phyloP scores from a whole-genome alignment of 2,329 filamentous ascomycete species.

The Hymenoscyphus occultus region DNA sequence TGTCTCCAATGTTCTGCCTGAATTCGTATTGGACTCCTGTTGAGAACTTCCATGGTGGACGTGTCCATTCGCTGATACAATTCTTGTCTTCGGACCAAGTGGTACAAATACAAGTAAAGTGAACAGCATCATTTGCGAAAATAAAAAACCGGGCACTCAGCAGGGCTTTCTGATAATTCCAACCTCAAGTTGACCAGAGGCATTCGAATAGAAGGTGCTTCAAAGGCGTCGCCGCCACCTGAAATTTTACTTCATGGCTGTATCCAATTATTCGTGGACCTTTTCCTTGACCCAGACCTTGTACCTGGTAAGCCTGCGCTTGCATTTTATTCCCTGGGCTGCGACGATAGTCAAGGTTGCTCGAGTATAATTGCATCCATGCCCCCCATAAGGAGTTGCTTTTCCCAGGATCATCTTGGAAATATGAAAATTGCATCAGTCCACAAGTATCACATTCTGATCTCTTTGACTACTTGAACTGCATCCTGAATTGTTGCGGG shows the following conservation, averaged over 20 bases:
- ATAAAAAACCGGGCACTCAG: not conserved
- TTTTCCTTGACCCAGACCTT: not conserved
- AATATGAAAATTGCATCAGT: not conserved
- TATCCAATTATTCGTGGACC: not conserved
- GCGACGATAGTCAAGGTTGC: not conserved
- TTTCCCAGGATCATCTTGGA: not conserved
- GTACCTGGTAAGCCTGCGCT: too few relatives aligned
- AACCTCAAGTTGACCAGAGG: not conserved
- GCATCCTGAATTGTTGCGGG: not conserved
- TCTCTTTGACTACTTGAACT: not conserved
- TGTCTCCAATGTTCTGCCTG: not conserved
- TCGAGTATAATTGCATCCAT: not conserved
- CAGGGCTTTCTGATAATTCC: not conserved
- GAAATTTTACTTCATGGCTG: not conserved
- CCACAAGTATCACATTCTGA: not conserved
- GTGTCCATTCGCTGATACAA: not conserved
- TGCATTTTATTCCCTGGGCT: not conserved
- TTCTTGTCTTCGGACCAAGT: not conserved
- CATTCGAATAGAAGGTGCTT: not conserved
- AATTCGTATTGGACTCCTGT: not conserved
- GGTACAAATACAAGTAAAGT: not conserved
- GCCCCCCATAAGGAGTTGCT: not conserved
- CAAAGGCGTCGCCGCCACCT: not conserved
- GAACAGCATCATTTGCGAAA: not conserved
- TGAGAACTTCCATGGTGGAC: not conserved